Conservation (phyloP, 2,329 filamentous ascomycete genomes). For the Exophiala phaeomuriformis region DNA sequence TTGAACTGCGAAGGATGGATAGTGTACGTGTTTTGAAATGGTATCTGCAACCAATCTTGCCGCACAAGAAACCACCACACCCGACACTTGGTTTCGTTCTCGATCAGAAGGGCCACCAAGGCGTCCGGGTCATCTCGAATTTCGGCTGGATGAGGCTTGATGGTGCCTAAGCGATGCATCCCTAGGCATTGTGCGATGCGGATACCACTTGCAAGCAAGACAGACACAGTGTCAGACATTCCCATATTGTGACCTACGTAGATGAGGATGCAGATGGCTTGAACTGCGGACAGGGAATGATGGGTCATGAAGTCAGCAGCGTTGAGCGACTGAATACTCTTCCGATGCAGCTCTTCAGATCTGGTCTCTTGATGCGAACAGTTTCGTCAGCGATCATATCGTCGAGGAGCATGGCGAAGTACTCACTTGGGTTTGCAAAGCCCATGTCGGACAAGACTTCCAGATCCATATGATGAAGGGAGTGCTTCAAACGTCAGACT, state of each 20-base stretch:
- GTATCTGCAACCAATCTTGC: slow-evolving; percentile 41
- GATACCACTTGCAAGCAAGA: slow-evolving; percentile 40
- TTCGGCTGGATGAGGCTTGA: slow-evolving; percentile 19
- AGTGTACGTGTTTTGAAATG: slow-evolving; percentile 36
- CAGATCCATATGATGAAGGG: too few relatives aligned
- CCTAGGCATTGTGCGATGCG: slow-evolving; percentile 44
- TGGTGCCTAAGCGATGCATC: slow-evolving; percentile 37
- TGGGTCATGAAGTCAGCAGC: slow-evolving; percentile 40
- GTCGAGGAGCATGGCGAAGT: too few relatives aligned
- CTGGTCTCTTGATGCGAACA: too few relatives aligned
- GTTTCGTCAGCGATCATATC: too few relatives aligned
- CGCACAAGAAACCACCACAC: slow-evolving; percentile 36
- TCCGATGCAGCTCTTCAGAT: too few relatives aligned
- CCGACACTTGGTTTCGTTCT: slow-evolving; percentile 35
- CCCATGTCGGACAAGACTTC: too few relatives aligned
- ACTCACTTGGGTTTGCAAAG: too few relatives aligned
- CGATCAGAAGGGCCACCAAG: too few relatives aligned
- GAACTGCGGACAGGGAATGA: slow-evolving; percentile 38
- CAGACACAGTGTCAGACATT: slow-evolving; percentile 43
- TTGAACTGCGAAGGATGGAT: slow-evolving; percentile 35
- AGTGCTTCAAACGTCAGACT: too few relatives aligned
- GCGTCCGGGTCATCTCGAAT: too few relatives aligned
- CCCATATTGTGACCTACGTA: slow-evolving; percentile 45
- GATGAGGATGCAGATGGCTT: slow-evolving; percentile 43
- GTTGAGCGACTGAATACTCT: too few relatives aligned